These are phyloP conservation scores for Berkeleyomyces rouxiae DNA, from an alignment of 2,329 filamentous ascomycete genomes.

Conservation along the genomic window DNA sequence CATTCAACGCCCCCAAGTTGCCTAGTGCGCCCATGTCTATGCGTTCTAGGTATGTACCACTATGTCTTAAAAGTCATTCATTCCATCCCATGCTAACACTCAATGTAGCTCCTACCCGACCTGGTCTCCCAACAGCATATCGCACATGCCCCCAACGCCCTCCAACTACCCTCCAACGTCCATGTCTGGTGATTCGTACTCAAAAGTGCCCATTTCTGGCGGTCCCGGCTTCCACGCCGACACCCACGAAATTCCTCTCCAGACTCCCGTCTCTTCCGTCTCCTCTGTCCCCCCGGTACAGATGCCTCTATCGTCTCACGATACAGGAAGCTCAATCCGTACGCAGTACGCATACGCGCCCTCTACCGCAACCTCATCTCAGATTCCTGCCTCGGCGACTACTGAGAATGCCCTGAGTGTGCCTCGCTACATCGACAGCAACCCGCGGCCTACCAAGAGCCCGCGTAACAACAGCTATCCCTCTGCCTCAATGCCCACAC, in stretches of 20 bases:
- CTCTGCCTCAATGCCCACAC: slow-evolving; percentile 31
- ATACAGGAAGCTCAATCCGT: slow-evolving; percentile 32
- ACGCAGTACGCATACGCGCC: slow-evolving; percentile 40
- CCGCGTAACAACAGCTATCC: slow-evolving; percentile 37
- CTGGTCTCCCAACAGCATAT: slow-evolving; percentile 34
- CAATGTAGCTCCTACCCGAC: slow-evolving; percentile 37
- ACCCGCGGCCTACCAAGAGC: slow-evolving; percentile 38
- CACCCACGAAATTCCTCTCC: slow-evolving; percentile 36
- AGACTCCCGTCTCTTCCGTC: slow-evolving; percentile 19
- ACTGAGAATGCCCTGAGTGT: slow-evolving; percentile 33
- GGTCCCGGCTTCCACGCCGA: slow-evolving; percentile 32
- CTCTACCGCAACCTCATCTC: slow-evolving; percentile 32
- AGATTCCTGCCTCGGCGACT: slow-evolving; percentile 28
- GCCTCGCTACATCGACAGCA: slow-evolving; percentile 40
- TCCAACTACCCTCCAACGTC: slow-evolving; percentile 34
- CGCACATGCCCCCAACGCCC: slow-evolving; percentile 32
- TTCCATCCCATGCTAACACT: slow-evolving; percentile 17
- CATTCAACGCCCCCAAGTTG: slow-evolving; percentile 40
- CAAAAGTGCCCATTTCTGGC: slow-evolving; percentile 35
- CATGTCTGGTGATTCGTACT: slow-evolving; percentile 34
- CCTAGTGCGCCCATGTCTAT: slow-evolving; percentile 37
- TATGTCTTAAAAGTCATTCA: not conserved
- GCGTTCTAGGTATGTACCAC: slow-evolving; percentile 38
- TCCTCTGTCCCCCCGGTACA: slow-evolving; percentile 28
- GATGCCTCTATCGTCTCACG: slow-evolving; percentile 28